Base-by-base conservation (phyloP, 2,329 filamentous ascomycete species). In the Stagonosporopsis tanaceti region DNA sequence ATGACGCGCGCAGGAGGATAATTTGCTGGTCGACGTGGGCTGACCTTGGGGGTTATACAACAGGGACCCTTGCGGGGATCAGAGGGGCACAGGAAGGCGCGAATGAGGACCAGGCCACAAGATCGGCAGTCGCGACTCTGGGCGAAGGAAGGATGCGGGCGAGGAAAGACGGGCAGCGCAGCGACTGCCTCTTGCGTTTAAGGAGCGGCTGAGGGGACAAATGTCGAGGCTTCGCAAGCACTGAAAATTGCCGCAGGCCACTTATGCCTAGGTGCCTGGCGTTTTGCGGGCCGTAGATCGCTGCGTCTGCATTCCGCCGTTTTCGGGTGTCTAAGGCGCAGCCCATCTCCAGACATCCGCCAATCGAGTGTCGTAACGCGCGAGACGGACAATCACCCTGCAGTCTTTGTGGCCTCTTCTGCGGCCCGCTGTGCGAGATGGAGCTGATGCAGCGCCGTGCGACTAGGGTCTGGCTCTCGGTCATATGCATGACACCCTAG, bases 291-390 rank as follows among this genome's bases (percentile, higher is more conserved):
- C 54, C 54, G 54, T 22, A 57, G 48, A 57, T 57, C 54, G 44
- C 54, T 57, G 54, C 48, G 44, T 53, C 48, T 57, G 47, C 53
- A 47, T 47, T 57, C 47, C 47, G 32, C 53, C 53, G 47, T 39
- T 56, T 45, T 52, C 54, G 48, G 54, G 15, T 53, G 48, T 48
- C 50, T 48, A 8, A 40, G 25, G 20, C 40, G 47, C 53, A 56
- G 41, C 37, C 34, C 55, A 50, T 25, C 46, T 28, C 44, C 24
- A 47, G 40, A 28, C 17, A 25, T 35, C 39, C 27, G 50, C 55
- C 50, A 58, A 53, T 50, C 11, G 39, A 24, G 24, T 35, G 3
- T 34, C 30, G 22, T 24, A 20, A 47, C 46, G 39, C 37, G 34
- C 45, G 25, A 38, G 22, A 40, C 34, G 14, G 25, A 25, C 9